Base-by-base conservation (phyloP, 306 rosid genomes). In the Mimosa bimucronata region DNA sequence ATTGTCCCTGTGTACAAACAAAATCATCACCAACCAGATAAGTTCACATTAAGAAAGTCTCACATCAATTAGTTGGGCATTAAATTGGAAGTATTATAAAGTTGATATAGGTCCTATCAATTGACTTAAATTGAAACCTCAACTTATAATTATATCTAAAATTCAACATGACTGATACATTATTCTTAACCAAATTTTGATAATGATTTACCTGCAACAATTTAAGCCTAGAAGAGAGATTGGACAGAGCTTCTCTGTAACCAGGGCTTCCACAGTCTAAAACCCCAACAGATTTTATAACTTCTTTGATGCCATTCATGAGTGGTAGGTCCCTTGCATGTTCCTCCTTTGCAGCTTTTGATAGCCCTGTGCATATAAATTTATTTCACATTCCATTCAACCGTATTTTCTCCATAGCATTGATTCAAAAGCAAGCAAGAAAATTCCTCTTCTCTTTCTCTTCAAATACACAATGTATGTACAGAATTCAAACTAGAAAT, bases 251-350 rank as follows among this genome's bases (percentile, higher is more conserved):
- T 79, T 94, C 98, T 31, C 70, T 84, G 38, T 82, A 88, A 74
- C 72, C 86, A 67, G 88, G 86, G 83, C 89, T 94, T 0, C 94
- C 95, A 0, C 86, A 81, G 66, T 84, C 83, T 52, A 94, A 72
- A 77, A 94, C 98, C 44, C 91, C 98, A 74, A 87, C 87, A 60
- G 97, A 90, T 81, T 94, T 94, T 15, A 94, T 90, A 45, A 85
- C 91, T 89, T 94, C 98, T 85, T 90, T 91, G 77, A 94, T 91
- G 78, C 98, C 97, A 91, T 94, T 94, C 98, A 94, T 94, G 76
- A 91, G 88, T 45, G 97, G 98, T 70, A 94, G 86, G 85, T 94
- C 95, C 89, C 95, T 94, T 34, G 91, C 98, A 89, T 94, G 98
- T 84, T 94, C 97, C 81, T 84, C 92, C 53, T 87, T 91, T 66